Base-by-base conservation (phyloP, 2,329 filamentous ascomycete genomes). In the Aureobasidium subglaciale region DNA sequence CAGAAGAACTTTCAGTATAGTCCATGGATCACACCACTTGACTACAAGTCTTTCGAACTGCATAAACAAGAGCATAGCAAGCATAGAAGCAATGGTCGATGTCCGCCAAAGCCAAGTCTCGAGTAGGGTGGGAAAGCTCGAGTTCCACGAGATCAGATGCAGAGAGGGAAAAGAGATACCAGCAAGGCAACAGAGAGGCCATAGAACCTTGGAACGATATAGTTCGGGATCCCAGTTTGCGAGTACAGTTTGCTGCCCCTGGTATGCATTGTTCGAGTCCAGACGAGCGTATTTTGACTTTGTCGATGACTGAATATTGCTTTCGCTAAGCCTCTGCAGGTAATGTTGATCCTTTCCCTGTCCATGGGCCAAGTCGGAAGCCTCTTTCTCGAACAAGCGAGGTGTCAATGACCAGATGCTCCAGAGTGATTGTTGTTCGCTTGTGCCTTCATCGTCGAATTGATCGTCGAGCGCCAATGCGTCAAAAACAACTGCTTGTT, bases 71-170 rank as follows among this genome's bases (percentile, higher is more conserved):
- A 69, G 50, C 59, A 67, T 61, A 2, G 63, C 62, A 22, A 64
- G 32, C 24, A 68, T 63, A 2, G 65, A 67, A 2, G 61, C 57
- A 24, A 68, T 59, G 13, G 63, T 62, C 13, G 64, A 58, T 25
- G 41, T 57, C 9, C 66, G 63, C 67, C 67, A 69, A 1, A 68
- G 59, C 64, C 64, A 68, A 8, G 58, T 48, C 37, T 69, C 66
- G 9, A 64, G 42, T 11, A 58, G 30, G 8, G 66, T 68, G 11
- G 66, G 67, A 50, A 69, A 69, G 1, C 55, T 56, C 5, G 63
- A 60, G 48, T 66, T 57, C 65, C 64, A 70, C 8, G 63, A 67
- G 38, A 67, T 64, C 13, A 68, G 60, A 55, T 69, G 66, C 16
- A 69, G 59, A 13, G 65, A 67, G 13, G 61, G 62, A 55, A 69